Percentiles rank a stretch among this genome's conserved stretches.
Conservation (phyloP, 1,284 basidiomycete species). For the Rhodotorula sp. region DNA sequence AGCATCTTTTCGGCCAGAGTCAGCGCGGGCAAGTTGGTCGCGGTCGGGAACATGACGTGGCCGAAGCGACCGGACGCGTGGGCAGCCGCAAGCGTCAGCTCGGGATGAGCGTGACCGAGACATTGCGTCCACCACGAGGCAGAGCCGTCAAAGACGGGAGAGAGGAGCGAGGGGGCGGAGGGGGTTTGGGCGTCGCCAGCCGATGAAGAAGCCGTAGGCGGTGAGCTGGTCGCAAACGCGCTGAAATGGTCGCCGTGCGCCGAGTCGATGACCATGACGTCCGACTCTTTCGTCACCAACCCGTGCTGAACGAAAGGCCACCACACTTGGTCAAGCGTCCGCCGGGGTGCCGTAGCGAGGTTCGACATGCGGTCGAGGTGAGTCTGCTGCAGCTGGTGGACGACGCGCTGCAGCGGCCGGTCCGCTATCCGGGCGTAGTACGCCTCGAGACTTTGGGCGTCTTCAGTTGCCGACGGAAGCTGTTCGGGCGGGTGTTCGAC, state of each 20-base stretch:
- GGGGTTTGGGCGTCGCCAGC: background rate
- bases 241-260: conserved; percentile 84
- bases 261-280: conserved; percentile 88
- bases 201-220: conserved; percentile 20
- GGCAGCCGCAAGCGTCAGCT: conserved; percentile 80
- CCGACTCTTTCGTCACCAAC: conserved; percentile 62
- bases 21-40: conserved; percentile 80
- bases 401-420: conserved; percentile 52
- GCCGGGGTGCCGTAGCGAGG: conserved; percentile 71
- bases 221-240: conserved; percentile 53
- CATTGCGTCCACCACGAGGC: conserved; percentile 99
- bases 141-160: conserved; percentile 80
- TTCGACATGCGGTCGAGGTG: conserved; percentile 67
- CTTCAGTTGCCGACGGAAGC: conserved; percentile 55
- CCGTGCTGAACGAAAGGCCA: conserved; percentile 98
- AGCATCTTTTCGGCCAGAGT: conserved; percentile 68
- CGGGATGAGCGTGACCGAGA: conserved; percentile 76
- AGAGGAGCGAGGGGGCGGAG: conserved; percentile 53
- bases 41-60: conserved; percentile 92
- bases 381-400: conserved; percentile 62
- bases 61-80: conserved; percentile 89
- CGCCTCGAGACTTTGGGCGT: conserved; percentile 60
- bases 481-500: conserved; percentile 63
- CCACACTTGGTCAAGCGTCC: conserved; percentile 80
- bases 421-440: conserved; percentile 61